Evolutionary conservation across 352 stramenopile species (phyloP).

Genomic region (Globisporangium middletonii): DNA sequence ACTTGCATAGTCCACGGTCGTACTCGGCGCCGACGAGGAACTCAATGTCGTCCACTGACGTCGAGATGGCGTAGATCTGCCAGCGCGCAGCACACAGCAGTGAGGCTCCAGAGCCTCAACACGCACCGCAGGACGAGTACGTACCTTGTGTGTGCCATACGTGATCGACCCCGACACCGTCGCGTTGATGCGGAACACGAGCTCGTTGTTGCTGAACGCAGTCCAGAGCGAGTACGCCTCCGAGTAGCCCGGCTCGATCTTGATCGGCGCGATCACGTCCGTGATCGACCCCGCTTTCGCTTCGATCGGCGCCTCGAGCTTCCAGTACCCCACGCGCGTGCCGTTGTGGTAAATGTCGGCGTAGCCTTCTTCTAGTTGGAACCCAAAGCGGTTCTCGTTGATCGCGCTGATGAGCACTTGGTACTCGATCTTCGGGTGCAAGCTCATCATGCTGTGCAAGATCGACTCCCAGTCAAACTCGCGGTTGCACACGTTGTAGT

Average conservation of each 20-base stretch:
- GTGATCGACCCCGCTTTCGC: conserved; percentile 68
- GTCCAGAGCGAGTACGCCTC: conserved; percentile 59
- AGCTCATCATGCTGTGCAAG: conserved; percentile 59
- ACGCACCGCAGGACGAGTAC: not conserved
- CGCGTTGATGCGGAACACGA: conserved; percentile 82
- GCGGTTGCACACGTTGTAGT: conserved; percentile 88
- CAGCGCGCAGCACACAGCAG: not conserved
- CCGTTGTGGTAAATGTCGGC: conserved; percentile 82
- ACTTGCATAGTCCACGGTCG: conserved; percentile 79
- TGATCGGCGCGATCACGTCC: conserved; percentile 71
- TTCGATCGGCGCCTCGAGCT: conserved; percentile 56
- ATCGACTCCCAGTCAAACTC: conserved; percentile 88
- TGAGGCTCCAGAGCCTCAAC: not conserved
- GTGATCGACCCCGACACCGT: conserved; percentile 77
- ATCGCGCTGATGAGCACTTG: conserved; percentile 83
- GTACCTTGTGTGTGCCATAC: conserved; percentile 74
- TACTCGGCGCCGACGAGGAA: conserved; percentile 87
- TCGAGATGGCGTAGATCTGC: conserved; percentile 78
- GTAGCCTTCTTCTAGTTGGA: conserved; percentile 62
- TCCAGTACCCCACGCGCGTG: conserved; percentile 65
- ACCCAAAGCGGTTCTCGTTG: conserved; percentile 87
- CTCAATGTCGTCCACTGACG: conserved; percentile 67
- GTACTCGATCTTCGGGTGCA: conserved; percentile 82
- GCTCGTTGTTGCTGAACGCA: conserved; percentile 64
- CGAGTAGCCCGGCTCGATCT: conserved; percentile 58